Percentiles rank a stretch among this genome's conserved stretches.
Evolutionary conservation across 805 yeast species (phyloP).

Genomic region (Kockiozyma suomiensis): DNA sequence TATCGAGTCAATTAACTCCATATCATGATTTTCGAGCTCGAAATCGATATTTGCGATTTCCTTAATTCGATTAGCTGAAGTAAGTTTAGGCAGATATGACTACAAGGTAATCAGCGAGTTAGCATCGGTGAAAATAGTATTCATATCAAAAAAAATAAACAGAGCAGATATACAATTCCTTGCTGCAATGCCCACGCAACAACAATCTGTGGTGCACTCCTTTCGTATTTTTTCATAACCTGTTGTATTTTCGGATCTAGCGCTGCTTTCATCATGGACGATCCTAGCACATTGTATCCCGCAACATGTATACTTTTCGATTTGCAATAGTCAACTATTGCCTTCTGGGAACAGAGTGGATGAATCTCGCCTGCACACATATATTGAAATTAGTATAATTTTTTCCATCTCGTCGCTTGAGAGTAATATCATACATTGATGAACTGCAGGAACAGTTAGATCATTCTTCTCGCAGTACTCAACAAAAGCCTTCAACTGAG

Average conservation of each 20-base stretch:
- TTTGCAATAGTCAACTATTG: conserved; percentile 56
- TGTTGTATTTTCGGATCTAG: conserved; percentile 47
- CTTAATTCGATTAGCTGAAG: conserved; percentile 62
- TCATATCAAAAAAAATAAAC: background rate
- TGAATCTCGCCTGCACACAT: conserved; percentile 64
- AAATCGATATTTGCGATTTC: conserved; percentile 45
- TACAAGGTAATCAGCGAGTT: background rate
- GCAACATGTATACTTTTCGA: conserved; percentile 59
- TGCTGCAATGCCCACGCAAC: conserved; percentile 61
- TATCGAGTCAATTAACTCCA: conserved; percentile 34
- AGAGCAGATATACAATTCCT: conserved; percentile 62
- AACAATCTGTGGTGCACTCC: conserved; percentile 55
- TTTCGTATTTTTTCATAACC: conserved; percentile 59
- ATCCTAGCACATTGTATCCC: conserved; percentile 81
- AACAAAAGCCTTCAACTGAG: conserved; percentile 20
- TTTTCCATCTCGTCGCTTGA: too few relatives aligned
- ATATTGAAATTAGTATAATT: too few relatives aligned
- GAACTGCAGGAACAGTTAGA: conserved; percentile 60
- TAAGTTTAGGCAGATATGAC: conserved; percentile 66
- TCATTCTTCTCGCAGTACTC: conserved; percentile 44
- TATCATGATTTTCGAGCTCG: conserved; percentile 49
- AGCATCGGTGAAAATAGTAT: background rate
- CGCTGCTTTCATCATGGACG: conserved; percentile 47
- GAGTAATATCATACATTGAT: conserved; percentile 49
- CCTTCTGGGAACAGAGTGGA: conserved; percentile 66